phyloP scores from a whole-genome alignment of 495 filamentous ascomycete genomes.

The Neurospora sp. region DNA sequence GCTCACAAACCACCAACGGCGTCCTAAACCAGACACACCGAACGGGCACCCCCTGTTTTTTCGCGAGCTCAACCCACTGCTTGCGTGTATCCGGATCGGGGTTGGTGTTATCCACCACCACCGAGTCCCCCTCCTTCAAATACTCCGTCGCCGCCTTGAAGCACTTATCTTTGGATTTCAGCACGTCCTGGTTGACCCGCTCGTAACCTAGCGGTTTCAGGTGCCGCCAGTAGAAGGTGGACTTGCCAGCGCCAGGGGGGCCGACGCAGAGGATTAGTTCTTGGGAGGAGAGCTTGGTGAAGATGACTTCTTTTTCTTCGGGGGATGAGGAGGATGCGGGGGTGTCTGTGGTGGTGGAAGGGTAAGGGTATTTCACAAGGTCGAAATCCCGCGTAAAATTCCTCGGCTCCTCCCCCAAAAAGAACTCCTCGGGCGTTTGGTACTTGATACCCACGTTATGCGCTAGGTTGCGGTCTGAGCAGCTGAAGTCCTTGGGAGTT shows the following conservation, averaged over 20 bases:
- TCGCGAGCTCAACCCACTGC: slow-evolving; percentile 66
- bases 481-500: slow-evolving; percentile 50
- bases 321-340: too few relatives aligned
- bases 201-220: slow-evolving; percentile 73
- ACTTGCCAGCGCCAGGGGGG: slow-evolving; percentile 82
- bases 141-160: slow-evolving; percentile 61
- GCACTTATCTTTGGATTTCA: slow-evolving; percentile 77
- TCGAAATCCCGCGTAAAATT: slow-evolving; percentile 62
- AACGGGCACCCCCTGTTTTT: slow-evolving; percentile 59
- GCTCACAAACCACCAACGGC: slow-evolving; percentile 60
- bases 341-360: not conserved
- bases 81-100: slow-evolving; percentile 63
- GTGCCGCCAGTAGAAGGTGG: slow-evolving; percentile 74
- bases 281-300: not conserved
- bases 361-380: slow-evolving; percentile 28
- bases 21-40: slow-evolving; percentile 82
- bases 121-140: slow-evolving; percentile 52
- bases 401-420: slow-evolving; percentile 53
- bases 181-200: slow-evolving; percentile 78
- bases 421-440: slow-evolving; percentile 85
- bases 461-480: slow-evolving; percentile 77
- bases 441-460: slow-evolving; percentile 72
- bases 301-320: not conserved
- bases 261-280: slow-evolving; percentile 84
- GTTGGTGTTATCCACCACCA: slow-evolving; percentile 90